Percentiles rank a stretch among this genome's conserved stretches.
Evolutionary conservation across 495 filamentous ascomycete species (phyloP).

Genomic region (Annulohypoxylon nitens): DNA sequence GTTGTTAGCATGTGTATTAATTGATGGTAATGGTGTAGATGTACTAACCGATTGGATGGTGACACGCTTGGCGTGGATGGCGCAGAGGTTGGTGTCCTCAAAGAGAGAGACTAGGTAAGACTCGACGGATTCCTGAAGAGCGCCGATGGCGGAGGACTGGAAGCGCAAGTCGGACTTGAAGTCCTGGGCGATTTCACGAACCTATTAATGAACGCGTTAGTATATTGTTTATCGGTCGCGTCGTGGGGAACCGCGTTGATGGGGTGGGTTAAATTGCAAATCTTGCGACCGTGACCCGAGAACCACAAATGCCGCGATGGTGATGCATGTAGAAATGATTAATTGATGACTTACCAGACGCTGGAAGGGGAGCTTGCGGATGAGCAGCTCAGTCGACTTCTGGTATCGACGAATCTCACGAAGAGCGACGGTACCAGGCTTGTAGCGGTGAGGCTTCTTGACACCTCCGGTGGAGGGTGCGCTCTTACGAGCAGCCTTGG

Average conservation of each 20-base stretch:
- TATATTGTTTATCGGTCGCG: slow-evolving; percentile 20
- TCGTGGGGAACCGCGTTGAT: slow-evolving; percentile 22
- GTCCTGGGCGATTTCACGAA: slow-evolving; percentile 99
- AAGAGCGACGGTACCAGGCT: slow-evolving; percentile 99
- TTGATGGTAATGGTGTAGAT: slow-evolving; percentile 1
- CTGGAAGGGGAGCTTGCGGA: slow-evolving; percentile 99
- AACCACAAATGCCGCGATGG: slow-evolving; percentile 6
- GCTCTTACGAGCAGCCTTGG: slow-evolving; percentile 68
- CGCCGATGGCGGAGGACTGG: slow-evolving; percentile 99
- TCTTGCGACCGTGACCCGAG: neutral
- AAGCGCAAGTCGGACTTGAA: slow-evolving; percentile 99
- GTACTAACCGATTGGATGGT: slow-evolving; percentile 79
- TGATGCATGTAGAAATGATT: neutral
- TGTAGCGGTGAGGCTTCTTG: slow-evolving; percentile 99
- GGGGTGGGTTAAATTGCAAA: slow-evolving; percentile 2
- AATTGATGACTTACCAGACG: slow-evolving; percentile 75
- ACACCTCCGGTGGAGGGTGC: slow-evolving; percentile 77
- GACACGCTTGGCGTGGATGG: slow-evolving; percentile 99
- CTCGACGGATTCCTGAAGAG: slow-evolving; percentile 99
- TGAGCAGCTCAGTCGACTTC: slow-evolving; percentile 99
- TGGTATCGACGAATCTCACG: slow-evolving; percentile 99
- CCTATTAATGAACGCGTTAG: slow-evolving; percentile 58
- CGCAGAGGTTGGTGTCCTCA: slow-evolving; percentile 99
- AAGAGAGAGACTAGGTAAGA: slow-evolving; percentile 99
- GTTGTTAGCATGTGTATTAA: slow-evolving; percentile 55